Conservation (phyloP, 371 early-diverging fungal species). For the Blakeslea trispora region DNA sequence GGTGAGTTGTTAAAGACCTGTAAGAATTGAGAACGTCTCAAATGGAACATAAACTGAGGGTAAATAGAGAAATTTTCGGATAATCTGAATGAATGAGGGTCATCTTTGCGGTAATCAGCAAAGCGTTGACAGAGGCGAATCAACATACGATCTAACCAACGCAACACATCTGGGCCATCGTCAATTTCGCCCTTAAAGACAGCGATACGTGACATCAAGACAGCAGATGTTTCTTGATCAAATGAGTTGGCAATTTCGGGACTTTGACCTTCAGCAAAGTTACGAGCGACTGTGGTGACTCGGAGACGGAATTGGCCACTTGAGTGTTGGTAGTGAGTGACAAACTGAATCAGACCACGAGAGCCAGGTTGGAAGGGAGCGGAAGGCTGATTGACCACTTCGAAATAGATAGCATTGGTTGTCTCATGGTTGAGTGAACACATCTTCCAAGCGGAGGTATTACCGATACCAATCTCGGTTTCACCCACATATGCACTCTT, state of each 20-base stretch:
- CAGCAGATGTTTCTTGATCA: conserved; percentile 99
- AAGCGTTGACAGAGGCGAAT: conserved; percentile 98
- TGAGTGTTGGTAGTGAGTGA: conserved; percentile 95
- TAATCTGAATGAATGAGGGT: conserved; percentile 92
- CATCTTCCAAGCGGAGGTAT: conserved; percentile 95
- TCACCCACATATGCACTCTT: conserved; percentile 93
- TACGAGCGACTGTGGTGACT: conserved; percentile 95
- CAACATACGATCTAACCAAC: conserved; percentile 99
- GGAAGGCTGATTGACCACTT: conserved; percentile 87
- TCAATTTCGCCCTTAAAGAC: conserved; percentile 97
- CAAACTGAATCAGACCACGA: conserved; percentile 92
- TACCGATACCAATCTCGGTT: conserved; percentile 97
- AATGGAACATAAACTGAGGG: conserved; percentile 99
- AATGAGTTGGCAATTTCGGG: conserved; percentile 92
- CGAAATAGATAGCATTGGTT: conserved; percentile 92
- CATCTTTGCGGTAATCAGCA: conserved; percentile 96
- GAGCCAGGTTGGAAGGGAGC: conserved; percentile 85
- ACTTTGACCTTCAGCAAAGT: conserved; percentile 87
- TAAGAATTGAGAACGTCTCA: conserved; percentile 97
- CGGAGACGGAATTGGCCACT: conserved; percentile 89
- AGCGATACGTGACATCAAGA: conserved; percentile 98
- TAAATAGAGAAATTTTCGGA: conserved; percentile 96
- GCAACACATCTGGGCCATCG: conserved; percentile 97
- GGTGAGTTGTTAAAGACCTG: conserved; percentile 99
- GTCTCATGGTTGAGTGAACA: conserved; percentile 88